Evolutionary conservation across 495 filamentous ascomycete species (phyloP), one percentile per base, ranked within the genome.

Genomic region (Penicillium pancosmium): DNA sequence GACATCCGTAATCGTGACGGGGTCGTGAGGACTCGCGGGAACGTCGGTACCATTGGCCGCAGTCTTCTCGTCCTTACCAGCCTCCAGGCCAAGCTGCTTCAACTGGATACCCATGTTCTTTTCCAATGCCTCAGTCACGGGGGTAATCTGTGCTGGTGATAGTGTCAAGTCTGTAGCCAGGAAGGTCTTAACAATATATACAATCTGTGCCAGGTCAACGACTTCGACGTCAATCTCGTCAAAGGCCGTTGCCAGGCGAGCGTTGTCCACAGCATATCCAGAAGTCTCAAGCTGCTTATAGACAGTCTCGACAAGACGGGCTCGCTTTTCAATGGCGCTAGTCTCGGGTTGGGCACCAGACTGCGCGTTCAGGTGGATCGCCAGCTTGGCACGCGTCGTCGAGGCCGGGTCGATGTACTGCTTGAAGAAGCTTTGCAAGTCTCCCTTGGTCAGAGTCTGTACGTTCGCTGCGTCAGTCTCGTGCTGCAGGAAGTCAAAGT

Each of bases 401-500:
- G 93, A 96, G 1, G 73, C 73, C 1, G 94, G 93, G 49, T 86
- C 75, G 58, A 97, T 89, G 77, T 85, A 93, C 21, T 86, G 80
- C 19, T 82, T 75, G 78, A 84, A 97, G 76, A 97, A 99, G 19
- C 86, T 79, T 27, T 91, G 63, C 66, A 98, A 80, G 44, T 97
- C 90, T 2, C 78, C 66, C 70, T 96, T 96, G 59, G 82, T 91
- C 62, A 97, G 75, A 9, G 78, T 74, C 58, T 87, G 86, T 62
- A 98, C 84, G 54, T 87, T 75, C 8, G 84, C 86, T 12, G 89
- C 93, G 60, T 98, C 93, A 10, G 80, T 78, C 54, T 95, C 87
- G 34, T 92, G 83, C 64, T 86, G 82, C 63, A 91, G 79, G 71
- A 99, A 99, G 69, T 97, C 91, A 69, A 91, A 93, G 62, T 87